Percentiles rank a stretch among this genome's conserved stretches.
These are phyloP conservation scores for Dacryopinax spathularia DNA, from an alignment of 768 basidiomycete species.

Conservation along the genomic window DNA sequence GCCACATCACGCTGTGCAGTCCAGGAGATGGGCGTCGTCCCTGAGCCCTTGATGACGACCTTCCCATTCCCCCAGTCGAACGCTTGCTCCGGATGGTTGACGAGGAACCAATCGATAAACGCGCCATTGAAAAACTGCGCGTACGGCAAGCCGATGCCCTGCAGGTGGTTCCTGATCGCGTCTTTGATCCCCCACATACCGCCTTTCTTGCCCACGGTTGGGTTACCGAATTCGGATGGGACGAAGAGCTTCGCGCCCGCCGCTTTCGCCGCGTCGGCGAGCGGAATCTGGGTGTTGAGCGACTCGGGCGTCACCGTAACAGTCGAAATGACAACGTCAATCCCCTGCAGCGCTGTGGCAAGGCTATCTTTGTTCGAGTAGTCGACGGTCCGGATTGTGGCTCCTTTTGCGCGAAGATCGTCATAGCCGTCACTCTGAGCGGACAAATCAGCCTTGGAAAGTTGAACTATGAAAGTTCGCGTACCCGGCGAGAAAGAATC, in stretches of 20 bases:
- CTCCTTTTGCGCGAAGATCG: too few relatives aligned
- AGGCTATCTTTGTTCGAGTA: not conserved
- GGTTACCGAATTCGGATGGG: slow-evolving; percentile 21
- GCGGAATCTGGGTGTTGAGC: slow-evolving; percentile 8
- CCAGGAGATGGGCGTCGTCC: slow-evolving; percentile 9
- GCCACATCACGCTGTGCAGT: slow-evolving; percentile 15
- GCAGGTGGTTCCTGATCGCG: not conserved
- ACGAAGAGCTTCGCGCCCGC: slow-evolving; percentile 23
- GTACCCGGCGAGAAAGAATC: too few relatives aligned
- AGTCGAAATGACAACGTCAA: not conserved
- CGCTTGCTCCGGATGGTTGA: not conserved
- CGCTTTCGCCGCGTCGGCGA: slow-evolving; percentile 16
- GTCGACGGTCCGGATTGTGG: too few relatives aligned
- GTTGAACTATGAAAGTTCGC: too few relatives aligned
- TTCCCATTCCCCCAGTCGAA: slow-evolving; percentile 12
- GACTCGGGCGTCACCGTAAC: not conserved
- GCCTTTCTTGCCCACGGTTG: slow-evolving; percentile 6
- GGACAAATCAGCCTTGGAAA: too few relatives aligned
- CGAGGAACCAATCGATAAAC: not conserved
- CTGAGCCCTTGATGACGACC: slow-evolving; percentile 12
- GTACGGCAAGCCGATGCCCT: slow-evolving; percentile 14
- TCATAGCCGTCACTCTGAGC: too few relatives aligned
- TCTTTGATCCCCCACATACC: not conserved
- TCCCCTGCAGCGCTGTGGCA: not conserved
- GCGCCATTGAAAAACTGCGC: slow-evolving; percentile 13